A percentile compares a stretch with the other conserved stretches of the same genome.
Conservation (phyloP, 2,329 filamentous ascomycete species). For the Cadophora sp. region DNA sequence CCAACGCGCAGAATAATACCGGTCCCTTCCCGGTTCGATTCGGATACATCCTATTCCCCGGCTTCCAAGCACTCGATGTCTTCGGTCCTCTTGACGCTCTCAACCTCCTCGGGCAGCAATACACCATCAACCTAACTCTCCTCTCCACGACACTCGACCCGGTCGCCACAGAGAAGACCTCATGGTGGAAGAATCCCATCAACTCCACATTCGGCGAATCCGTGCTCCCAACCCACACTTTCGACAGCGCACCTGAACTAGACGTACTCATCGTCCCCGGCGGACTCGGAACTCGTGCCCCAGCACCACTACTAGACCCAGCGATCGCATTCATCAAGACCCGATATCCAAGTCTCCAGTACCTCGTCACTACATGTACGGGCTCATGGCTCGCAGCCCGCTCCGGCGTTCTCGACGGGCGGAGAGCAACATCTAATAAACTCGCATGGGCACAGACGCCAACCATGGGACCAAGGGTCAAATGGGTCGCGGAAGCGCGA, state of each 20-base stretch:
- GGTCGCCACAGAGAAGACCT: neutral
- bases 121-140: conserved; percentile 18
- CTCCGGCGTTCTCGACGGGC: conserved; percentile 1
- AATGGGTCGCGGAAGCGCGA: conserved; percentile 1
- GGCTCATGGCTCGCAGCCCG: conserved; percentile 53
- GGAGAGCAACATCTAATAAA: conserved; percentile 15
- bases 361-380: conserved; percentile 70
- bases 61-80: conserved; percentile 43
- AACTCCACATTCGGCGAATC: conserved; percentile 8
- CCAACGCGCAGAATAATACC: neutral
- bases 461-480: neutral
- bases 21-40: conserved; percentile 29
- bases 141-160: conserved; percentile 36
- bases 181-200: conserved; percentile 2
- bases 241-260: conserved; percentile 12
- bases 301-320: neutral
- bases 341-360: conserved; percentile 41
- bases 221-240: conserved; percentile 20
- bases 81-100: conserved; percentile 45
- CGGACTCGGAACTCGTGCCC: conserved; percentile 12
- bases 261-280: conserved; percentile 22
- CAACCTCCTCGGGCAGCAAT: conserved; percentile 32
- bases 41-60: conserved; percentile 51
- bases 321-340: conserved; percentile 6
- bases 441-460: conserved; percentile 1